Percentiles rank a stretch among this genome's conserved stretches.
phyloP scores from a whole-genome alignment of 108 stramenopile genomes.

The Pseudonitzschia pungens region DNA sequence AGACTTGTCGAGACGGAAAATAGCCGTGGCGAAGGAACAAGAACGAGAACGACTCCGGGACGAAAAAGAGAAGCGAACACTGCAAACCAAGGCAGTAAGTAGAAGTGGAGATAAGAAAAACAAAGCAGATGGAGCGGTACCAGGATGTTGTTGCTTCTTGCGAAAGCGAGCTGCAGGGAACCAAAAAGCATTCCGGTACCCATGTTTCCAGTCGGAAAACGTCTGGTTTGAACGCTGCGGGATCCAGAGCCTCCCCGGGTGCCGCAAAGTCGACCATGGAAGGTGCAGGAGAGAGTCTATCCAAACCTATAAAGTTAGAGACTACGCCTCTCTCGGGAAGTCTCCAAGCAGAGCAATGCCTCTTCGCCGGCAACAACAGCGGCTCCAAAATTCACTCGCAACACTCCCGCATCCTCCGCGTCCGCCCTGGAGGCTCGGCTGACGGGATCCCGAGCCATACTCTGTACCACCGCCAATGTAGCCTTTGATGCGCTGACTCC shows the following conservation, averaged over 20 bases:
- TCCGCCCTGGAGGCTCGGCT: slow-evolving; percentile 55
- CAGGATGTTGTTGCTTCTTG: neutral
- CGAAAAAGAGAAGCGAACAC: neutral
- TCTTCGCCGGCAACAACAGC: slow-evolving; percentile 2
- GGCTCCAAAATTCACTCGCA: slow-evolving; percentile 50
- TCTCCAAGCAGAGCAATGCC: neutral
- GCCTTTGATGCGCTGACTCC: slow-evolving; percentile 65
- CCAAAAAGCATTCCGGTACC: too few relatives aligned
- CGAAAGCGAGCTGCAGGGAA: neutral
- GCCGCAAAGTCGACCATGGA: too few relatives aligned
- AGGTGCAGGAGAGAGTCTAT: too few relatives aligned
- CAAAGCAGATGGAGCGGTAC: neutral
- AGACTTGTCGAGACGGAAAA: slow-evolving; percentile 39
- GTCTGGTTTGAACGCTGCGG: too few relatives aligned
- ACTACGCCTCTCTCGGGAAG: neutral
- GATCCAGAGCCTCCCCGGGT: too few relatives aligned
- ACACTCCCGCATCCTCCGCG: slow-evolving; percentile 51
- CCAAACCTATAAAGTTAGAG: too few relatives aligned
- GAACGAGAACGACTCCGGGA: neutral
- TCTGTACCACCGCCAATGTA: slow-evolving; percentile 66
- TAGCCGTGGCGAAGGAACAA: slow-evolving; percentile 17
- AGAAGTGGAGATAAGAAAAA: neutral
- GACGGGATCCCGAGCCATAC: slow-evolving; percentile 57
- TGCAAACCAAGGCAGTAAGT: neutral
- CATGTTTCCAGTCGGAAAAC: too few relatives aligned